Evolutionary conservation across 2,329 filamentous ascomycete species (phyloP).

Genomic region (Onygenales sp.): DNA sequence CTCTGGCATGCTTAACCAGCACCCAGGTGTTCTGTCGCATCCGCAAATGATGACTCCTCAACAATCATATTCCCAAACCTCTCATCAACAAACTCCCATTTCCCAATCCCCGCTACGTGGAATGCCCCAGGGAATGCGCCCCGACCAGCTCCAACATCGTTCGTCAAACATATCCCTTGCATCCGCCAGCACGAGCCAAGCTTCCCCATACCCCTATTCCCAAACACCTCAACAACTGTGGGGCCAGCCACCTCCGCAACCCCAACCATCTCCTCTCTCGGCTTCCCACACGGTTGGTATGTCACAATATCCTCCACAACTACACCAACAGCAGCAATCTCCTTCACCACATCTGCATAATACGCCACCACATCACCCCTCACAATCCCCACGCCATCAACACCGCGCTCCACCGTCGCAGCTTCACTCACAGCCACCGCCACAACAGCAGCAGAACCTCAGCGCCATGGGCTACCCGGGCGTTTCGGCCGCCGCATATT

Average conservation of each 20-base stretch:
- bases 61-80: constrained; percentile 57
- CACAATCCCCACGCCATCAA: constrained; percentile 34
- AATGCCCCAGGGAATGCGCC: constrained; percentile 51
- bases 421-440: constrained; percentile 25
- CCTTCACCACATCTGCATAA: constrained; percentile 27
- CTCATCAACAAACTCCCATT: constrained; percentile 62
- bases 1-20: constrained; percentile 23
- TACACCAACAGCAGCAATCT: constrained; percentile 27
- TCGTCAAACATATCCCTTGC: constrained; percentile 52
- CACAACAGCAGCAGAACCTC: constrained; percentile 25
- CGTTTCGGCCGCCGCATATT: constrained; percentile 22
- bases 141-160: constrained; percentile 56
- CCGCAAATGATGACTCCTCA: constrained; percentile 43
- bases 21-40: constrained; percentile 30
- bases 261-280: constrained; percentile 44
- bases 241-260: constrained; percentile 45
- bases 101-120: constrained; percentile 64
- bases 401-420: constrained; percentile 18
- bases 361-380: constrained; percentile 24
- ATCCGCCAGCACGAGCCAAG: constrained; percentile 41
- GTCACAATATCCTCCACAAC: constrained; percentile 32
- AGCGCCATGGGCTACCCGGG: constrained; percentile 26
- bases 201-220: constrained; percentile 44
- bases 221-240: constrained; percentile 50
- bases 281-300: constrained; percentile 30